These are phyloP conservation scores for Colletotrichum sp. DNA, from an alignment of 2,329 filamentous ascomycete genomes.

Conservation along the genomic window DNA sequence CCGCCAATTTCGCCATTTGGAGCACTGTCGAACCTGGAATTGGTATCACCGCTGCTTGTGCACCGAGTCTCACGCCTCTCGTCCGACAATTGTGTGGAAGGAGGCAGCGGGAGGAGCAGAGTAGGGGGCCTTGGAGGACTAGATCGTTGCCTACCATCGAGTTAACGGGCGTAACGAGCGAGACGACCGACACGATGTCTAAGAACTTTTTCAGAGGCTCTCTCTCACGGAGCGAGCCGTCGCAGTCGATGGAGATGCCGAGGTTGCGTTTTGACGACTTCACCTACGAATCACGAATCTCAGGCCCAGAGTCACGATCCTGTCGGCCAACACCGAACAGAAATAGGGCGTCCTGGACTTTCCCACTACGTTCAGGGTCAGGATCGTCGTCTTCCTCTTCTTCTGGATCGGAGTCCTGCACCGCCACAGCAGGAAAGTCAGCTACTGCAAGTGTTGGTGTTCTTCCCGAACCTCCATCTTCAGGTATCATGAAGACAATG, in stretches of 20 bases:
- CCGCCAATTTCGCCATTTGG: constrained; percentile 49
- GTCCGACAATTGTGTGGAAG: neutral
- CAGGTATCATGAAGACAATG: constrained; percentile 17
- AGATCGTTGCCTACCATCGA: neutral
- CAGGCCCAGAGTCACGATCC: neutral
- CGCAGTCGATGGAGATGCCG: neutral
- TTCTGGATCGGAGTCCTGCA: neutral
- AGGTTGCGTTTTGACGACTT: constrained; percentile 16
- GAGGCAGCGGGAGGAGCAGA: neutral
- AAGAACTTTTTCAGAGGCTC: neutral
- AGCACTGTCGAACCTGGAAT: constrained; percentile 47
- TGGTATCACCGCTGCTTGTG: constrained; percentile 40
- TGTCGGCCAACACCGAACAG: neutral
- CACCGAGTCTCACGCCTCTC: constrained; percentile 42
- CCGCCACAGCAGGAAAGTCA: neutral
- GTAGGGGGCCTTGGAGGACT: neutral
- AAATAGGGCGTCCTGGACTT: neutral
- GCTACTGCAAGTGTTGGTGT: neutral
- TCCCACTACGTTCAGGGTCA: neutral
- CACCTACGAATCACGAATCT: constrained; percentile 4
- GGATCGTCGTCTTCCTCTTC: neutral
- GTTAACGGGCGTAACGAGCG: neutral
- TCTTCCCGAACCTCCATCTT: neutral
- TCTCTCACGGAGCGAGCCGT: neutral
- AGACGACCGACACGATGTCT: neutral